A percentile compares a stretch with the other conserved stretches of the same genome.
Evolutionary conservation across 2,329 filamentous ascomycete species (phyloP).

Genomic region (Mycosphaerella sp.): DNA sequence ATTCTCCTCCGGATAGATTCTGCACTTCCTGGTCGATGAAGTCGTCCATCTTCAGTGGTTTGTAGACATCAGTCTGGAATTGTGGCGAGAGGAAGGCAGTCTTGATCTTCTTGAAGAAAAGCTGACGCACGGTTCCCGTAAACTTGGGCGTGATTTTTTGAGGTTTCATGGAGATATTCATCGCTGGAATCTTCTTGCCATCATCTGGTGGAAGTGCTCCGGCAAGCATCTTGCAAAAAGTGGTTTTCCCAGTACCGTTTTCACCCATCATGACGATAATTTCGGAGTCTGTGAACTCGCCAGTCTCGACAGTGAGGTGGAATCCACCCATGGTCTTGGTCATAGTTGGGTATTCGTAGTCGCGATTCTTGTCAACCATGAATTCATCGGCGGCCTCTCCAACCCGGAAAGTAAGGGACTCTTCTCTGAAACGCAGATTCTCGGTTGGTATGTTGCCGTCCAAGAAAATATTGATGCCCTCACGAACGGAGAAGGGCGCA

Average conservation of each 20-base stretch:
- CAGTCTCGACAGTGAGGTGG: slow-evolving; percentile 71
- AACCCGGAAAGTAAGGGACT: slow-evolving; percentile 92
- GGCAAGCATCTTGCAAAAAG: slow-evolving; percentile 93
- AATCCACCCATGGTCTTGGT: slow-evolving; percentile 88
- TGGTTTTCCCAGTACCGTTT: slow-evolving; percentile 99
- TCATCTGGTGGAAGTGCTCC: slow-evolving; percentile 88
- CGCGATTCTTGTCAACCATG: slow-evolving; percentile 72
- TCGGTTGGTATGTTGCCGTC: slow-evolving; percentile 97
- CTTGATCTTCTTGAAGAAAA: slow-evolving; percentile 99
- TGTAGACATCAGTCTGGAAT: slow-evolving; percentile 99
- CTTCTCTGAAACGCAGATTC: slow-evolving; percentile 96
- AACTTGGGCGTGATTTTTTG: slow-evolving; percentile 99
- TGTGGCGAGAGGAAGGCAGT: slow-evolving; percentile 91
- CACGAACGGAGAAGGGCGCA: slow-evolving; percentile 87
- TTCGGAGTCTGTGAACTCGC: slow-evolving; percentile 93
- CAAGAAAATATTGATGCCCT: slow-evolving; percentile 99
- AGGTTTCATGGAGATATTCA: slow-evolving; percentile 99
- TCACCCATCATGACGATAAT: slow-evolving; percentile 99
- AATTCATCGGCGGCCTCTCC: slow-evolving; percentile 86
- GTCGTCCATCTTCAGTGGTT: slow-evolving; percentile 97
- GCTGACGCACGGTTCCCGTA: slow-evolving; percentile 88
- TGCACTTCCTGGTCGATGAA: slow-evolving; percentile 99
- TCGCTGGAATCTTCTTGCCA: slow-evolving; percentile 69
- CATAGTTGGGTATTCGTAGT: slow-evolving; percentile 84
- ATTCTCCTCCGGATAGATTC: slow-evolving; percentile 97